Conservation (phyloP, 345 rosid genomes). For the Isatis tinctoria region DNA sequence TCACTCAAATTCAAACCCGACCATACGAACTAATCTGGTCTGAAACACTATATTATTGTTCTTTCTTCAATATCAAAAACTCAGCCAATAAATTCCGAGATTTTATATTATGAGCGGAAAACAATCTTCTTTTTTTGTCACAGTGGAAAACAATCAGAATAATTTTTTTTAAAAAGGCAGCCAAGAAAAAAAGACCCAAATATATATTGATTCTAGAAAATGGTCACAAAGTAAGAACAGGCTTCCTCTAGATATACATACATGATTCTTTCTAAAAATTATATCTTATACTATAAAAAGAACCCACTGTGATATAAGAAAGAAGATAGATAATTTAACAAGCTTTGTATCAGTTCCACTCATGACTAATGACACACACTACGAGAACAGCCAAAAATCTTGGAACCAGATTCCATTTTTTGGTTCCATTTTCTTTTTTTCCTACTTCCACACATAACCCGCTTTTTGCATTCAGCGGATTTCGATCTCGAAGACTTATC, state of each 20-base stretch:
- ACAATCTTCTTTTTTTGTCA: too few species aligned
- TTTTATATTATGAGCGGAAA: neutral
- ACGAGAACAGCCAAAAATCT: slow-evolving; percentile 21
- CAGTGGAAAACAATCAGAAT: neutral
- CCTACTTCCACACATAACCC: slow-evolving; percentile 24
- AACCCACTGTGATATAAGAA: too few species aligned
- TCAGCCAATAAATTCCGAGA: neutral
- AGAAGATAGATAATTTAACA: neutral
- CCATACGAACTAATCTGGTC: neutral
- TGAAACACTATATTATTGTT: too few species aligned
- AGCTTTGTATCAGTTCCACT: slow-evolving; percentile 12
- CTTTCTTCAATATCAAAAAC: neutral
- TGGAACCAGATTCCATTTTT: slow-evolving; percentile 17
- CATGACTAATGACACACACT: slow-evolving; percentile 11
- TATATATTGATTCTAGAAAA: neutral
- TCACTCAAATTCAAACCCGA: neutral
- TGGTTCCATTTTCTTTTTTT: slow-evolving; percentile 7
- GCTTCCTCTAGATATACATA: neutral
- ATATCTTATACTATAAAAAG: neutral
- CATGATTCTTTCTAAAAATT: neutral
- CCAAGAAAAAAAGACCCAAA: neutral
- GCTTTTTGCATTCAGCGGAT: neutral
- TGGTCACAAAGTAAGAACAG: neutral
- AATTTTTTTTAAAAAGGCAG: neutral
- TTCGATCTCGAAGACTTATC: neutral